Evolutionary conservation across 495 filamentous ascomycete genomes (phyloP).

Genomic region (Trypethelium eluteriae): DNA sequence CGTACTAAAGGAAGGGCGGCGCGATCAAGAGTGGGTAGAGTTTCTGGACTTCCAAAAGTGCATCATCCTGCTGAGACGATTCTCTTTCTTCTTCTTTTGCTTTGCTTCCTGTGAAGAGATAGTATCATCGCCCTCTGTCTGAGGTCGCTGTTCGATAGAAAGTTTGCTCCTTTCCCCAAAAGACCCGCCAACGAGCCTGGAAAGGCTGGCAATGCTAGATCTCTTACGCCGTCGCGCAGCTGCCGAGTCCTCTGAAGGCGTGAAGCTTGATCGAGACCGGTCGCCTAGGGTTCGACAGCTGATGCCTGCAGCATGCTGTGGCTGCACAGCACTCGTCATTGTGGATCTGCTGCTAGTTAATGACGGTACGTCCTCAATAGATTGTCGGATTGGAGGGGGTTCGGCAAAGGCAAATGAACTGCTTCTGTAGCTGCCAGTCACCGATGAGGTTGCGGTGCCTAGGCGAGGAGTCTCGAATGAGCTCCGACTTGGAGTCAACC

Average conservation of each 20-base stretch:
- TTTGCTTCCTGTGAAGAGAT: conserved; percentile 51
- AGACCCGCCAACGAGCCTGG: conserved; percentile 69
- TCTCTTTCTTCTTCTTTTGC: conserved; percentile 58
- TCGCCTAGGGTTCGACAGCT: conserved; percentile 45
- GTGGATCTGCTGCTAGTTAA: conserved; percentile 81
- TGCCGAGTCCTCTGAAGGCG: neutral
- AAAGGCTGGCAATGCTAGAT: conserved; percentile 77
- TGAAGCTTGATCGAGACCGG: neutral
- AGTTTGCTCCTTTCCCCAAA: conserved; percentile 75
- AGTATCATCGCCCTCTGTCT: conserved; percentile 43
- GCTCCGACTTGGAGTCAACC: conserved; percentile 30
- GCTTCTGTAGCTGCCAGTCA: conserved; percentile 59
- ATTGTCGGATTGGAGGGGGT: conserved; percentile 56
- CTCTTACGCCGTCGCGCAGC: conserved; percentile 64
- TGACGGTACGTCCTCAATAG: conserved; percentile 80
- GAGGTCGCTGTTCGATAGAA: conserved; percentile 58
- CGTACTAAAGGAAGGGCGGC: too few species aligned
- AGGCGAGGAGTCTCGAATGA: conserved; percentile 60
- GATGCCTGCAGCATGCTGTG: conserved; percentile 44
- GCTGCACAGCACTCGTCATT: conserved; percentile 56
- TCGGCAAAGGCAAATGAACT: conserved; percentile 54
- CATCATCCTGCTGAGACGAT: conserved; percentile 70
- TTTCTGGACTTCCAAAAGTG: conserved; percentile 65
- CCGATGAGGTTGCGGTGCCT: conserved; percentile 62
- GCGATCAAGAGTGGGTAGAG: conserved; percentile 4